These are phyloP conservation scores for Talaromyces borbonicus DNA, from an alignment of 495 filamentous ascomycete species.

Conservation along the genomic window DNA sequence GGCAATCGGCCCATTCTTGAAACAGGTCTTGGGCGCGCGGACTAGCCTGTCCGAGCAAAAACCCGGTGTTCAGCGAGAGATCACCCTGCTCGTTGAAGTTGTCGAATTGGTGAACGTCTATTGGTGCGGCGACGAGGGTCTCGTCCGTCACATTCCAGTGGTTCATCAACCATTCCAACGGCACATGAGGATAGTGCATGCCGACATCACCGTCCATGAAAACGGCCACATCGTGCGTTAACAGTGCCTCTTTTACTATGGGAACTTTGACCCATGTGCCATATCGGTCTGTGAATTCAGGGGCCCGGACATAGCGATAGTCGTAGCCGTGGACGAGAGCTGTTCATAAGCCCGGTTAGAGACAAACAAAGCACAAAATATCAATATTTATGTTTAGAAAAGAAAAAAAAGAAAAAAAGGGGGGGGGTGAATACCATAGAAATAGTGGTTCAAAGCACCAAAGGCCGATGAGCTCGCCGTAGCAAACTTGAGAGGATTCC, in stretches of 20 bases:
- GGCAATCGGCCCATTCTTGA: constrained; percentile 27
- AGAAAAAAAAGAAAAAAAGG: not conserved
- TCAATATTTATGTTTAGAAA: not conserved
- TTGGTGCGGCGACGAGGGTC: constrained; percentile 34
- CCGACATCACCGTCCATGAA: constrained; percentile 42
- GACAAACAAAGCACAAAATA: too few relatives aligned
- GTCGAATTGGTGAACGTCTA: constrained; percentile 19
- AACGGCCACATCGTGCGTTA: constrained; percentile 34
- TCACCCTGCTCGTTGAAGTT: constrained; percentile 21
- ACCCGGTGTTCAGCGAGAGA: constrained; percentile 29
- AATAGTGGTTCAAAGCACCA: constrained; percentile 30
- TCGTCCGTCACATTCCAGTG: constrained; percentile 36
- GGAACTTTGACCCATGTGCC: constrained; percentile 41
- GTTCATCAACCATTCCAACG: constrained; percentile 46
- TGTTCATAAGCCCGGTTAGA: constrained; percentile 7
- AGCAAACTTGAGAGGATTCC: constrained; percentile 10
- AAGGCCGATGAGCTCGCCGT: constrained; percentile 11
- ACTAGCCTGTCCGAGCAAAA: constrained; percentile 26
- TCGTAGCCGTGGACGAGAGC: constrained; percentile 43
- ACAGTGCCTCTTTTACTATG: constrained; percentile 31
- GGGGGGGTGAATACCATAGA: constrained; percentile 17
- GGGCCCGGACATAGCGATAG: constrained; percentile 37
- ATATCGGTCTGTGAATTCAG: constrained; percentile 12
- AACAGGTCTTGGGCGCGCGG: constrained; percentile 24
- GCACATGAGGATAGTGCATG: constrained; percentile 35